Conservation (phyloP, 1,284 basidiomycete species). For the Phylloboletellus chloephorus region DNA sequence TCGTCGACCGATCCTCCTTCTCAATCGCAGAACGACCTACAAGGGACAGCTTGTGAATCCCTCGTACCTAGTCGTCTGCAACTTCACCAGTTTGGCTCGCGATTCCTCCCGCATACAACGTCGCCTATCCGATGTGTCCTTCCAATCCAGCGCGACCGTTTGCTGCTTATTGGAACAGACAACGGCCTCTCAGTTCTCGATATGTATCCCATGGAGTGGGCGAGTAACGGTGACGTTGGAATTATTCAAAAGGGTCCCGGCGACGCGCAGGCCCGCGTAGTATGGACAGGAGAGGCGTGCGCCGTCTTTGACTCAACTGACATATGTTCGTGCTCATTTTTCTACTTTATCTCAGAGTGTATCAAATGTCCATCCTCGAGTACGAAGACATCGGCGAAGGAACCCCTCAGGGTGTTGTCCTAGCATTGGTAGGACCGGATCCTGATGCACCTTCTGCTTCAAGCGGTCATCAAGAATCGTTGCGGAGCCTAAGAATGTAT, state of each 20-base stretch:
- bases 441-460: slow-evolving; percentile 39
- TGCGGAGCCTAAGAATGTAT: slow-evolving; percentile 68
- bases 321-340: slow-evolving; percentile 3
- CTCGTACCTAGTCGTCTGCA: slow-evolving; percentile 55
- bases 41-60: slow-evolving; percentile 34
- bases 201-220: slow-evolving; percentile 66
- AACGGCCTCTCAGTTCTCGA: slow-evolving; percentile 72
- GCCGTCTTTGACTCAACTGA: slow-evolving; percentile 16
- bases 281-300: slow-evolving; percentile 76
- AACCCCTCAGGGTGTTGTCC: slow-evolving; percentile 65
- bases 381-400: slow-evolving; percentile 54
- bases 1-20: slow-evolving; percentile 15
- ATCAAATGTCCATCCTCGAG: slow-evolving; percentile 71
- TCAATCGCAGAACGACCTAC: slow-evolving; percentile 26
- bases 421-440: slow-evolving; percentile 64
- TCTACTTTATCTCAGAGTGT: slow-evolving; percentile 44
- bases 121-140: slow-evolving; percentile 67
- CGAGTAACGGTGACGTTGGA: slow-evolving; percentile 31
- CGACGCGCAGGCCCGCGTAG: slow-evolving; percentile 57
- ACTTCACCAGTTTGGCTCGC: slow-evolving; percentile 71
- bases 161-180: slow-evolving; percentile 70
- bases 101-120: slow-evolving; percentile 75
- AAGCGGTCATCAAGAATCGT: slow-evolving; percentile 46
- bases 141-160: slow-evolving; percentile 55
- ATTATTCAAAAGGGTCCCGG: slow-evolving; percentile 54